Evolutionary conservation across 2,329 filamentous ascomycete species (phyloP).

Genomic region (Aspergillus sp.): DNA sequence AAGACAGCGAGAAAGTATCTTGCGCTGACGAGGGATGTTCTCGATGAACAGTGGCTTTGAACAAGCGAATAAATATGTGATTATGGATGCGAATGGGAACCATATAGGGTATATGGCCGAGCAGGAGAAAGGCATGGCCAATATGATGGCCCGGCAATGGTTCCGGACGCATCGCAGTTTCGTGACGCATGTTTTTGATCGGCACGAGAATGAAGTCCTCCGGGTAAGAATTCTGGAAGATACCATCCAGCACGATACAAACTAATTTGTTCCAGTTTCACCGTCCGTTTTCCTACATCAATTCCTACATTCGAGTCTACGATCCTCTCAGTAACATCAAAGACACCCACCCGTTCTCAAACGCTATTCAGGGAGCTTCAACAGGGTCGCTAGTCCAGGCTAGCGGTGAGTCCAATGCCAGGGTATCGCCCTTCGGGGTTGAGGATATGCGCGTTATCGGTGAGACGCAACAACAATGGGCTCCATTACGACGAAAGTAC

Average conservation of each 20-base stretch:
- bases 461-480: conserved; percentile 57
- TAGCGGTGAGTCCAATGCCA: conserved; percentile 38
- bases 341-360: conserved; percentile 31
- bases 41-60: conserved; percentile 46
- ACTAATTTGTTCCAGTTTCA: conserved; percentile 41
- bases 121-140: conserved; percentile 52
- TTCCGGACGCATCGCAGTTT: conserved; percentile 56
- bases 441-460: conserved; percentile 56
- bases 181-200: conserved; percentile 58
- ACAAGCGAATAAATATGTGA: conserved; percentile 58
- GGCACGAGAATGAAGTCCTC: conserved; percentile 51
- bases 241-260: neutral
- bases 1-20: neutral
- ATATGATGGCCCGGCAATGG: conserved; percentile 50
- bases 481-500: conserved; percentile 54
- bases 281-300: conserved; percentile 57
- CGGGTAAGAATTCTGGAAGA: conserved; percentile 26
- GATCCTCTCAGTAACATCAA: conserved; percentile 39
- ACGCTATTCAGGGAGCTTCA: conserved; percentile 38
- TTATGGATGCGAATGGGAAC: conserved; percentile 56
- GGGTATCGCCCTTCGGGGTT: conserved; percentile 47
- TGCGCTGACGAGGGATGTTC: neutral
- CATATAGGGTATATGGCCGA: conserved; percentile 59
- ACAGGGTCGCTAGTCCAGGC: conserved; percentile 33
- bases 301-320: conserved; percentile 50